phyloP scores from a whole-genome alignment of 805 yeast genomes.

The Teunomyces kruisii region DNA sequence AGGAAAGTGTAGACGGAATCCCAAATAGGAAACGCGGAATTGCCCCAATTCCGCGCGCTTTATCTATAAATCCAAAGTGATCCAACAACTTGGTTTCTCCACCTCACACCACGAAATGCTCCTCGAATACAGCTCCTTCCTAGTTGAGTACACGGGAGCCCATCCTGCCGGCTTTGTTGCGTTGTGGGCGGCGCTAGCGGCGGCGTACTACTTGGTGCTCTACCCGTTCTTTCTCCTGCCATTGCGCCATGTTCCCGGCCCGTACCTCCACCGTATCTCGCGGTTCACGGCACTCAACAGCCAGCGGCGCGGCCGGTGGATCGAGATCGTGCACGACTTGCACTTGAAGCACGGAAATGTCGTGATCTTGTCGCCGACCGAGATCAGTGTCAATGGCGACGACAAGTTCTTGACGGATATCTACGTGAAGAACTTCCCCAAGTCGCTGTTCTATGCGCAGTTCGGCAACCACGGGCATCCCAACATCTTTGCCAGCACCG shows the following conservation, averaged over 20 bases:
- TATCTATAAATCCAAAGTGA: neutral
- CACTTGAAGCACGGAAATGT: slow-evolving; percentile 62
- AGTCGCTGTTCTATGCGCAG: slow-evolving; percentile 57
- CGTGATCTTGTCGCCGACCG: slow-evolving; percentile 60
- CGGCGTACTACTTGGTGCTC: slow-evolving; percentile 32
- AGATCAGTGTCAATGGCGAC: slow-evolving; percentile 57
- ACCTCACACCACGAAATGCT: neutral
- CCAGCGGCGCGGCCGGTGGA: slow-evolving; percentile 48
- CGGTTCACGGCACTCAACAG: slow-evolving; percentile 31
- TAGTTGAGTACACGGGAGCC: neutral
- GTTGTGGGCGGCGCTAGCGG: neutral
- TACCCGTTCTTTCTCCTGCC: slow-evolving; percentile 53
- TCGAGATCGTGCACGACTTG: slow-evolving; percentile 41
- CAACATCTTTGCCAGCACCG: slow-evolving; percentile 59
- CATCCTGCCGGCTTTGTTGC: neutral
- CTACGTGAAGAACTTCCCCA: slow-evolving; percentile 56
- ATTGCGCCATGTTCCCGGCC: slow-evolving; percentile 57
- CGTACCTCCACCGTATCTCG: slow-evolving; percentile 49
- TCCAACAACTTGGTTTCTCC: neutral
- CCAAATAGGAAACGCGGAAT: slow-evolving; percentile 10
- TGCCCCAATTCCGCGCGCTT: neutral
- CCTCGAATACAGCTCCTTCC: neutral
- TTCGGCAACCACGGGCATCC: slow-evolving; percentile 57
- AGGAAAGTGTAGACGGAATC: neutral
- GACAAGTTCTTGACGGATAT: slow-evolving; percentile 51